Evolutionary conservation across 1,139 yeast genomes (phyloP).

Genomic region (Pichia sp.): DNA sequence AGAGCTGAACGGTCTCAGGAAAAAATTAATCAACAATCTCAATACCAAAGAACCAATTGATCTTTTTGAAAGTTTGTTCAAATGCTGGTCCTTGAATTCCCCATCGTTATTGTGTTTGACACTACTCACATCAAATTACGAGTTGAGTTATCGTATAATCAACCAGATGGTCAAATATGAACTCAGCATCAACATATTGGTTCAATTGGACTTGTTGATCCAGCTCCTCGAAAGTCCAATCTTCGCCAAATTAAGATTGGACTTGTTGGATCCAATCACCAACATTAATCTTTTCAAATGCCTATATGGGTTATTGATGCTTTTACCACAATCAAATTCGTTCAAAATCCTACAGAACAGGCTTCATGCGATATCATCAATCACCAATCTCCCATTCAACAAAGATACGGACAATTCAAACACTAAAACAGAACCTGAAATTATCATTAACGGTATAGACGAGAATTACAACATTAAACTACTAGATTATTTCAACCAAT

Average conservation of each 20-base stretch:
- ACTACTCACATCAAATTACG: conserved; percentile 82
- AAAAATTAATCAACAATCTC: conserved; percentile 43
- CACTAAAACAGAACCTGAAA: conserved; percentile 15
- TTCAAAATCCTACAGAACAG: conserved; percentile 77
- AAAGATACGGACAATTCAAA: conserved; percentile 6
- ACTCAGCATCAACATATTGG: conserved; percentile 46
- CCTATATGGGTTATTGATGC: conserved; percentile 87
- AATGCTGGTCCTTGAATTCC: conserved; percentile 89
- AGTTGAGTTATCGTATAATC: conserved; percentile 76
- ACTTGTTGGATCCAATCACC: conserved; percentile 79
- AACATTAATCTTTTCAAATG: conserved; percentile 83
- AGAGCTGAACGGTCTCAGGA: conserved; percentile 68
- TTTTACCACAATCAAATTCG: conserved; percentile 93
- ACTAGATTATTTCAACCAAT: conserved; percentile 55
- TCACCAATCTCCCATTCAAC: conserved; percentile 25
- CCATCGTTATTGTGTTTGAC: conserved; percentile 87
- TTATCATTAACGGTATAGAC: not conserved
- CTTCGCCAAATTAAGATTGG: conserved; percentile 80
- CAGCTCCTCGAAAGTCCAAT: conserved; percentile 77
- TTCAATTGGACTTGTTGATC: conserved; percentile 52
- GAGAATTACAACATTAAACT: conserved; percentile 38
- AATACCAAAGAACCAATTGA: conserved; percentile 44
- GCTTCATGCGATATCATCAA: conserved; percentile 49
- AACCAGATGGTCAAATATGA: conserved; percentile 57
- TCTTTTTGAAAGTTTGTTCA: conserved; percentile 73